phyloP scores from a whole-genome alignment of 345 rosid genomes.

The Heritiera littoralis region DNA sequence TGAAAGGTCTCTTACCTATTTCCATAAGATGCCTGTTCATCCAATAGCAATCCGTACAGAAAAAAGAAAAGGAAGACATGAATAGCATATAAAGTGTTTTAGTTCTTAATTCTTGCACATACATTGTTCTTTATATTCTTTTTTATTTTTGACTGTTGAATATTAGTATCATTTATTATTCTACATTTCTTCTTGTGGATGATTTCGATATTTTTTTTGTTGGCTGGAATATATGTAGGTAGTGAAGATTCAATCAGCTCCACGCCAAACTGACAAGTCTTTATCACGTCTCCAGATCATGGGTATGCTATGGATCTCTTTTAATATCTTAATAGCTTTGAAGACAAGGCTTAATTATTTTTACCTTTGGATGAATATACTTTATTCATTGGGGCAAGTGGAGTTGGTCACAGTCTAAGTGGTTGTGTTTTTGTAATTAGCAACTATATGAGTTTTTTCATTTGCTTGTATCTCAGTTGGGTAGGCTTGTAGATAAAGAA shows the following conservation, averaged over 20 bases:
- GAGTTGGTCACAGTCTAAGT: not conserved
- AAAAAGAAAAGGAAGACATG: not conserved
- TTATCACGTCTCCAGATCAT: constrained; percentile 78
- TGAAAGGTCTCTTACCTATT: not conserved
- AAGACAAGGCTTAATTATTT: not conserved
- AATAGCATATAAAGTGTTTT: not conserved
- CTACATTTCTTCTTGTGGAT: not conserved
- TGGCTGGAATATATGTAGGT: constrained; percentile 43
- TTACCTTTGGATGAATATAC: not conserved
- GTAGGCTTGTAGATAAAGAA: not conserved
- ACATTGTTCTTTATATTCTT: not conserved
- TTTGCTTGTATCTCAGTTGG: not conserved
- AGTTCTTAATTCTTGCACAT: not conserved
- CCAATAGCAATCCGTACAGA: not conserved
- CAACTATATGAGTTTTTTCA: not conserved
- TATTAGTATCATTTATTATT: not conserved
- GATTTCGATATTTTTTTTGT: constrained; percentile 12
- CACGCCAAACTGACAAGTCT: constrained; percentile 59
- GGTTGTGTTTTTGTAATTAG: not conserved
- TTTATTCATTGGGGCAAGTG: not conserved
- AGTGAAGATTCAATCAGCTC: constrained; percentile 58
- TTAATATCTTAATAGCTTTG: not conserved
- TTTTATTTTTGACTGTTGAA: not conserved
- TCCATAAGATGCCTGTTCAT: not conserved
- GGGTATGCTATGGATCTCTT: constrained; percentile 51